Evolutionary conservation across 2,329 filamentous ascomycete species (phyloP), one percentile per base, ranked within the genome.

Genomic region (Phialophora chinensis): DNA sequence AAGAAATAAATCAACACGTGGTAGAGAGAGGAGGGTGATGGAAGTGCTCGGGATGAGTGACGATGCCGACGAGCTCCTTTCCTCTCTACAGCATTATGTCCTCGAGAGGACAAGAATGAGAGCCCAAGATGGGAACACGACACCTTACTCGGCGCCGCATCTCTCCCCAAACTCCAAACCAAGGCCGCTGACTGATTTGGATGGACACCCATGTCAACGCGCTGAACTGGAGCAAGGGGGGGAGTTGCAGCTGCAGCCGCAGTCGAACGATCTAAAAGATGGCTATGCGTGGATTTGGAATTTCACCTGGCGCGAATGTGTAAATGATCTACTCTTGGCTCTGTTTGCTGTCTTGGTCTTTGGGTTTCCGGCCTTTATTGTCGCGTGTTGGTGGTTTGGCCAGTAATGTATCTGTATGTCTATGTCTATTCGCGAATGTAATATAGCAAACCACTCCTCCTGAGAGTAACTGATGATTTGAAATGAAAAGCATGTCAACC

Each of bases 1-100:
- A 80, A 83, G 75, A 83, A 85, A 77, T 82, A 81, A 73, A 23
- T 25, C 31, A 35, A 20, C n/a, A 7, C 20, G 20, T 8, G 49
- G 10, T 4, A 27, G 23, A 8, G 23, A 52, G 8, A 17, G 4
- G 29, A 50, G n/a, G 57, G 23, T 44, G 57, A 23, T 44, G 25
- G 42, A 60, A 14, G 57, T 49, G 17, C 17, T 20, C 7, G 42
- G 31, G 35, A 20, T 49, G 57, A 38, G 6, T 50, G 47, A 60
- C 31, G 17, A 44, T 44, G 38, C 38, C 6, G 38, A n/a, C 7
- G 14, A n/a, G 38, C n/a, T 42, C 5, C 38, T 42, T 14, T 44
- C 6, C 17, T 17, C 38, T n/a, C 7, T 44, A 17, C 38, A 44
- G 17, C 38, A 6, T n/a, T n/a, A 2, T n/a, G 1, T 7, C 17